Evolutionary conservation across 2,329 filamentous ascomycete genomes (phyloP), one percentile per base, ranked within the genome.

Genomic region (Chaetothyriales sp.): DNA sequence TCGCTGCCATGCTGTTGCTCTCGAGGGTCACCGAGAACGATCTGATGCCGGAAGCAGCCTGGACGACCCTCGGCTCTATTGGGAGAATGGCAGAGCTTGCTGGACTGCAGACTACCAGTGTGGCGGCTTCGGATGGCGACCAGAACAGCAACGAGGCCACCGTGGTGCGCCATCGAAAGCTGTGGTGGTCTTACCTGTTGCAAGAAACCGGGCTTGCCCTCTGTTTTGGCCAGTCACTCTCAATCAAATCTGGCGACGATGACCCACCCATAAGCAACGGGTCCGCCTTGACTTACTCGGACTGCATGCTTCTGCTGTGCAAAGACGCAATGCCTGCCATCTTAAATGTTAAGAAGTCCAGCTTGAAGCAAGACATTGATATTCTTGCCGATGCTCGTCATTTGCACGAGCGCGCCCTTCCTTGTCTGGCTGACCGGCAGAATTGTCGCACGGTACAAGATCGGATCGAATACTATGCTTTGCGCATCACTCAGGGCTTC

Each of bases 401-500:
- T 28, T 28, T 47, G 20, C 45, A 47, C 26, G 45, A 47, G 26
- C 19, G 28, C 18, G 45, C 45, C 1, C 26, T 47, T 26, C 45
- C 45, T 32, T 28, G 45, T 18, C 25, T 47, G 7, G 45, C 45
- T 10, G 45, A 47, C 28, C 45, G 45, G 2, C 20, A 22, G 10
- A 48, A 49, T 26, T 51, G 49, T 32, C 45, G 49, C 15, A 49
- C 20, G 19, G 25, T 51, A 3, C 28, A 49, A 44, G 49, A 51
- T 49, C 45, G 49, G 12, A 51, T 49, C 18, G 45, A 51, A 51
- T 49, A 49, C 25, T 48, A 51, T 39, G 42, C 49, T 15, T 43
- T 51, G 19, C 49, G 42, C n/a, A 47, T 51, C 19, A 39, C 22
- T 4, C 26, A 39, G n/a, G 25, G 45, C 22, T 51, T 51, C 32